Evolutionary conservation across 495 filamentous ascomycete genomes (phyloP), one percentile per base, ranked within the genome.

Genomic region (Penicillium arizonense): DNA sequence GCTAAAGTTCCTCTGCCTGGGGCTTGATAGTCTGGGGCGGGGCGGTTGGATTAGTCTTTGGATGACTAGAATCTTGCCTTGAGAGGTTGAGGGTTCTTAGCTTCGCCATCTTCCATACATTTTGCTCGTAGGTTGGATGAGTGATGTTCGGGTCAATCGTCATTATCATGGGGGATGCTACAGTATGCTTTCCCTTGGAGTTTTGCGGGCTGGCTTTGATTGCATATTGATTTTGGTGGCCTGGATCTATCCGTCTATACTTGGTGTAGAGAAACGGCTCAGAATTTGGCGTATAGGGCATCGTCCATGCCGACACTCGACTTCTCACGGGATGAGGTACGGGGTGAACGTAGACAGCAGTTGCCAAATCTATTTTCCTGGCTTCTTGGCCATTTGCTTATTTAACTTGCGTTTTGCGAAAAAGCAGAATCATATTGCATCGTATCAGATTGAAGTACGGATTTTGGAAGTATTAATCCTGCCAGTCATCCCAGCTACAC

Each of bases 401-500:
- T 8, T 8, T 10, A 8, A 30, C 6, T 30, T 30, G 6, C 28
- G 13, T 36, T 20, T 36, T 21, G n/a, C 30, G 7, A 21, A 21
- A 6, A 48, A 38, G 21, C 48, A 40, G 30, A 43, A 50, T 50
- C 39, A 35, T 40, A 43, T 50, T 50, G 48, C 20, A 42, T 43
- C 30, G 11, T 50, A 24, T 50, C 38, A 26, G 30, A 56, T 39
- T 54, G 52, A 53, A 45, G 55, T 47, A 50, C 24, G 50, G 38
- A 53, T 56, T 58, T 60, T 47, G 41, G 50, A 62, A 51, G 30
- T 44, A 48, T 55, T 54, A 58, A 55, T 56, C 52, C 44, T 57
- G 41, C 59, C 55, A 40, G 53, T 44, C 47, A 58, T 53, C 53
- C 55, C 52, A 55, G 57, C 59, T 62, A 53, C 53, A 61, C 68